These are phyloP conservation scores for Gnetum montanum DNA, from an alignment of 75 land plant species.

Conservation along the genomic window DNA sequence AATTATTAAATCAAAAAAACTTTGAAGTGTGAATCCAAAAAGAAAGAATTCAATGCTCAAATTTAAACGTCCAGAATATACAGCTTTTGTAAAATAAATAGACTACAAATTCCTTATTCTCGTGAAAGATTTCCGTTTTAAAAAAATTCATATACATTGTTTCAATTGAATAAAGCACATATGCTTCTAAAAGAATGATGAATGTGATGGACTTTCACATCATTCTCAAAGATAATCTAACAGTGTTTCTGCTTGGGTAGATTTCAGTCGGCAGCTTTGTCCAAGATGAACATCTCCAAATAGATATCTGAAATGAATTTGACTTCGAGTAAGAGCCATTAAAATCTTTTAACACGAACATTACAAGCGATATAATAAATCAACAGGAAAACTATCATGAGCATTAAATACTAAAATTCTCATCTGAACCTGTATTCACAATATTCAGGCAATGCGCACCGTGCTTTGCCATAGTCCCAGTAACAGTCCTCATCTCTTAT, in stretches of 20 bases:
- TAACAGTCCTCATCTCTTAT: slow-evolving; percentile 94
- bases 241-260: slow-evolving; percentile 56
- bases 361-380: background rate
- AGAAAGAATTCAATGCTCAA: too few species aligned
- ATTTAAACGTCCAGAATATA: too few species aligned
- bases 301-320: slow-evolving; percentile 56
- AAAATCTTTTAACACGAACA: background rate
- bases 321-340: background rate
- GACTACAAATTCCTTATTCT: too few species aligned
- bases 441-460: slow-evolving; percentile 86
- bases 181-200: too few species aligned
- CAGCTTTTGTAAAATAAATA: too few species aligned
- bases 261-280: slow-evolving; percentile 87
- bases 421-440: slow-evolving; percentile 86
- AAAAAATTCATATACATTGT: too few species aligned
- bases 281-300: slow-evolving; percentile 99
- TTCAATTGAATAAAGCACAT: too few species aligned
- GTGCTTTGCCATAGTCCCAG: slow-evolving; percentile 98
- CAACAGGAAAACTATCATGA: background rate
- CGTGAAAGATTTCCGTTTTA: too few species aligned
- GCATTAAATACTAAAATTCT: background rate
- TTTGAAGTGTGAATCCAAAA: too few species aligned
- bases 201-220: too few species aligned
- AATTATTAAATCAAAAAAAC: too few species aligned
- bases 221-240: slow-evolving; percentile 57